Evolutionary conservation across 306 rosid genomes (phyloP).

Genomic region (Malus fusca): DNA sequence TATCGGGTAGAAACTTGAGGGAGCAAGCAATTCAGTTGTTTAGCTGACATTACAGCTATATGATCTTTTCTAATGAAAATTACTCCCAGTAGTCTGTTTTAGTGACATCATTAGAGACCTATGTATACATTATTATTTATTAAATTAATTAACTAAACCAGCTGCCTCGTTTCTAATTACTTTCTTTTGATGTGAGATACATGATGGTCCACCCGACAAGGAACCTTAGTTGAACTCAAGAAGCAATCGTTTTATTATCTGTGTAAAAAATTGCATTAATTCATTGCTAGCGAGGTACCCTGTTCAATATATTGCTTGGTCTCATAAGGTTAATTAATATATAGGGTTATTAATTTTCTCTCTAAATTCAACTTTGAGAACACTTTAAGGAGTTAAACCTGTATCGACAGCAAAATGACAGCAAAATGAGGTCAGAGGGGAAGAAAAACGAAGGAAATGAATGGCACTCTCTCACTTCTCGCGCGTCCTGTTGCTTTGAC

Average conservation of each 20-base stretch:
- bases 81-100: constrained; percentile 11
- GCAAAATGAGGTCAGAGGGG: constrained; percentile 28
- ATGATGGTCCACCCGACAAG: constrained; percentile 47
- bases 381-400: constrained; percentile 12
- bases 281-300: background rate
- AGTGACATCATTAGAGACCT: constrained; percentile 39
- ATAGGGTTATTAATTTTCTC: background rate
- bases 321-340: background rate
- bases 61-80: background rate
- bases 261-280: background rate
- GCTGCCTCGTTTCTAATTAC: background rate
- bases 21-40: constrained; percentile 70
- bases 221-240: constrained; percentile 35
- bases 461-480: constrained; percentile 2
- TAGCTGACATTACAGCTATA: constrained; percentile 37
- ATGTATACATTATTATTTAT: background rate
- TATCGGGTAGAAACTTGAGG: constrained; percentile 65
- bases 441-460: background rate
- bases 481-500: constrained; percentile 16
- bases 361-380: constrained; percentile 3
- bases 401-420: constrained; percentile 35
- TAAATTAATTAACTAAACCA: background rate
- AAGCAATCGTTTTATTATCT: constrained; percentile 34
- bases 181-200: constrained; percentile 18
- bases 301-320: background rate